Evolutionary conservation across 768 basidiomycete genomes (phyloP).

Genomic region (Boletus pseudo-olivaceus): DNA sequence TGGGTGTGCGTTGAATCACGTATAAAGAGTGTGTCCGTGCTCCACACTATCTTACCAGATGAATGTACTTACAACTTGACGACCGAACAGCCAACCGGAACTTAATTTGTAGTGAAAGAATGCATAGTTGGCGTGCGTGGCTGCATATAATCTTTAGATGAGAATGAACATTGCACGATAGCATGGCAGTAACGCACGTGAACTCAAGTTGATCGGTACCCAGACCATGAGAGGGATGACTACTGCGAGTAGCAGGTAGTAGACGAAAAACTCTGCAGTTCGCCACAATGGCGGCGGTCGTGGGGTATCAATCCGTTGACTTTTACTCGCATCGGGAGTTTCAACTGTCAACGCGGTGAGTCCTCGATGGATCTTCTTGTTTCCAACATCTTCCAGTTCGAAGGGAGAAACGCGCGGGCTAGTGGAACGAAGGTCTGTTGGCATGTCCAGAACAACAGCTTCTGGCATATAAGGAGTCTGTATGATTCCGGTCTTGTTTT

Average conservation of each 20-base stretch:
- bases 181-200: constrained; percentile 49
- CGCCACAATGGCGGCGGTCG: constrained; percentile 62
- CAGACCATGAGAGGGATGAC: constrained; percentile 74
- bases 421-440: constrained; percentile 31
- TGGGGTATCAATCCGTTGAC: constrained; percentile 22
- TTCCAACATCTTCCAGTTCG: constrained; percentile 8
- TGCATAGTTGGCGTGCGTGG: constrained; percentile 69
- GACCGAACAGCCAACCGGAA: constrained; percentile 78
- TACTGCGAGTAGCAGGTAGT: constrained; percentile 56
- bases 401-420: constrained; percentile 8
- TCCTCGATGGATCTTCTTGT: constrained; percentile 21
- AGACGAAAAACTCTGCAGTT: constrained; percentile 77
- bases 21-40: not conserved
- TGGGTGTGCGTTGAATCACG: constrained; percentile 28
- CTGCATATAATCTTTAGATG: constrained; percentile 35
- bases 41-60: not conserved
- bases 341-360: constrained; percentile 53
- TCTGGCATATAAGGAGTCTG: constrained; percentile 23
- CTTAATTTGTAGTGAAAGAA: constrained; percentile 57
- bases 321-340: constrained; percentile 43
- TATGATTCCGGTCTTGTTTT: not conserved
- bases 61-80: constrained; percentile 60
- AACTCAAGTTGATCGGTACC: constrained; percentile 71
- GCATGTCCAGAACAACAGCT: constrained; percentile 33
- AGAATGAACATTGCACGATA: not conserved